These are phyloP conservation scores for Pholiota microspora DNA, from an alignment of 768 basidiomycete species.

Conservation along the genomic window DNA sequence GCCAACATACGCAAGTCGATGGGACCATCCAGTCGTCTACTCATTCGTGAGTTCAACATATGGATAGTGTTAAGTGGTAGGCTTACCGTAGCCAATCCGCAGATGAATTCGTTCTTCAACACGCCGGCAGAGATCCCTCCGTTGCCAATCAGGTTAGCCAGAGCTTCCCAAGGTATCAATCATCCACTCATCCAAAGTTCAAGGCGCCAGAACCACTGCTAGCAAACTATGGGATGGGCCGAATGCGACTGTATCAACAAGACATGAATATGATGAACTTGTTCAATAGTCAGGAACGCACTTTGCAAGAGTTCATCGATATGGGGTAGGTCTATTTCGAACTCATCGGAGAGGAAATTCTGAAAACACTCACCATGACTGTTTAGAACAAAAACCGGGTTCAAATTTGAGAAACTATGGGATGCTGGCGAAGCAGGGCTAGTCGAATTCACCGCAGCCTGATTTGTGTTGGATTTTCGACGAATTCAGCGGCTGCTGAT, in stretches of 20 bases:
- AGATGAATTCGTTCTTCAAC: conserved; percentile 7
- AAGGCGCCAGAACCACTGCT: conserved; percentile 44
- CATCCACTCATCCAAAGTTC: background rate
- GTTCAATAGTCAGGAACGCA: conserved; percentile 42
- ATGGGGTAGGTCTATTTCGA: conserved; percentile 6
- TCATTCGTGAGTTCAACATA: background rate
- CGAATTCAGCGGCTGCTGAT: too few species aligned
- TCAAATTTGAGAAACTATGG: conserved; percentile 11
- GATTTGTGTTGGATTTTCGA: background rate
- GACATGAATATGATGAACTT: conserved; percentile 45
- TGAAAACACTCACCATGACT: background rate
- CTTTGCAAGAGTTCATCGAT: conserved; percentile 29
- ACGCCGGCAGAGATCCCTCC: background rate
- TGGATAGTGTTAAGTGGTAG: too few species aligned
- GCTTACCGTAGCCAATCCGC: too few species aligned
- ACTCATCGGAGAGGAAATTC: background rate
- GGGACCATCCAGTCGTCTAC: background rate
- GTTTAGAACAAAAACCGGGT: background rate
- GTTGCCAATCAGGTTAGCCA: conserved; percentile 1
- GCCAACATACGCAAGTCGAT: background rate
- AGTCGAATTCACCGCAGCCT: conserved; percentile 7
- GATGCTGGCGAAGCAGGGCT: conserved; percentile 11
- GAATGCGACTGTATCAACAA: conserved; percentile 38
- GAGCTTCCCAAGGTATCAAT: background rate
- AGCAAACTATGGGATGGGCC: conserved; percentile 45